phyloP scores from a whole-genome alignment of 495 filamentous ascomycete species.

The Melanomma pulvis-pyrius region DNA sequence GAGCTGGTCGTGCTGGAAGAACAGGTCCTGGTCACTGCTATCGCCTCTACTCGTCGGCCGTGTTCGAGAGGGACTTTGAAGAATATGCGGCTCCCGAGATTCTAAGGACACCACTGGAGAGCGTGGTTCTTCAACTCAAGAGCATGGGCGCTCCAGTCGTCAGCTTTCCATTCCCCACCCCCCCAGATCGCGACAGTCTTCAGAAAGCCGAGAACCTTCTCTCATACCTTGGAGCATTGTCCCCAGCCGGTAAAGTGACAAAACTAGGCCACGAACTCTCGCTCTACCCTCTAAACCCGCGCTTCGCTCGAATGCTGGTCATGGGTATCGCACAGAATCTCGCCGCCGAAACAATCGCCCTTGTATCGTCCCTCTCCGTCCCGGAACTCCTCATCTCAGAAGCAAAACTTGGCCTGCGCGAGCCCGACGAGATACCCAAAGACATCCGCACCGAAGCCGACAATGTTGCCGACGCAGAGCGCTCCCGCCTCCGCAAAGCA shows the following conservation, averaged over 20 bases:
- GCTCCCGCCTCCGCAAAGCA: conserved; percentile 64
- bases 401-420: conserved; percentile 66
- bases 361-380: conserved; percentile 86
- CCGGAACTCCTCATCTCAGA: conserved; percentile 87
- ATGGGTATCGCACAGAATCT: conserved; percentile 84
- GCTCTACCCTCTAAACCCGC: conserved; percentile 83
- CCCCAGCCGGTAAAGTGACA: conserved; percentile 72
- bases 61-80: conserved; percentile 88
- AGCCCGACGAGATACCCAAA: conserved; percentile 24
- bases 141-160: conserved; percentile 89
- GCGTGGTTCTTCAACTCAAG: conserved; percentile 91
- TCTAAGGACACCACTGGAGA: conserved; percentile 86
- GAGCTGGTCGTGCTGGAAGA: conserved; percentile 91
- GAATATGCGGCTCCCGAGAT: conserved; percentile 89
- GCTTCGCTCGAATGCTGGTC: conserved; percentile 86
- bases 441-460: conserved; percentile 65
- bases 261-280: conserved; percentile 77
- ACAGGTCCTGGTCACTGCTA: conserved; percentile 97
- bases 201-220: conserved; percentile 85
- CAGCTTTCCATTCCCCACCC: conserved; percentile 97
- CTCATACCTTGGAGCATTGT: conserved; percentile 56
- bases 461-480: conserved; percentile 66
- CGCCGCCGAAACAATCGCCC: conserved; percentile 81
- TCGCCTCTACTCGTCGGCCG: conserved; percentile 86
- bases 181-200: conserved; percentile 78